Conservation (phyloP, 345 rosid genomes). For the Noccaea bulbosa region DNA sequence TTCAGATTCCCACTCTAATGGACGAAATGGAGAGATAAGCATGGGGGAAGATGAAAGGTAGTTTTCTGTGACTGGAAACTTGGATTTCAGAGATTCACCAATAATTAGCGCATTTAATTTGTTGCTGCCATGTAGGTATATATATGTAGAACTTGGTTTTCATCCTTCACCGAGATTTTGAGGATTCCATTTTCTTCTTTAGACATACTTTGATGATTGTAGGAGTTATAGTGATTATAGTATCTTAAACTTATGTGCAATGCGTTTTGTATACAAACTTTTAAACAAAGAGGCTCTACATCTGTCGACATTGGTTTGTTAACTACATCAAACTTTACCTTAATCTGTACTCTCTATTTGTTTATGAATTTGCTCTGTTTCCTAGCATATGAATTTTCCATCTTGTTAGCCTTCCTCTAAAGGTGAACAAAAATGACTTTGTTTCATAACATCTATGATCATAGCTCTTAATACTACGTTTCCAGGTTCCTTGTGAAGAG, state of each 20-base stretch:
- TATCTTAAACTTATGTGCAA: slow-evolving; percentile 13
- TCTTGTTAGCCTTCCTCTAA: neutral
- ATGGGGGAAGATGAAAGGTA: slow-evolving; percentile 73
- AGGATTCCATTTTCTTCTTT: slow-evolving; percentile 12
- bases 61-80: slow-evolving; percentile 32
- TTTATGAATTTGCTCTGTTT: slow-evolving; percentile 8
- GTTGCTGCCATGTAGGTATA: slow-evolving; percentile 22
- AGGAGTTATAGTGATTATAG: neutral
- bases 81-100: slow-evolving; percentile 10
- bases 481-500: slow-evolving; percentile 77
- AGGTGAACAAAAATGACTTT: neutral
- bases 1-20: slow-evolving; percentile 58
- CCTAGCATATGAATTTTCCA: neutral
- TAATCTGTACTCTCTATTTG: slow-evolving; percentile 1
- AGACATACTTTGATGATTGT: slow-evolving; percentile 13
- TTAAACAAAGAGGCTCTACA: slow-evolving; percentile 11
- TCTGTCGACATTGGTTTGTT: slow-evolving; percentile 13
- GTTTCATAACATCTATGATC: slow-evolving; percentile 16
- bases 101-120: neutral
- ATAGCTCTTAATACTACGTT: slow-evolving; percentile 28
- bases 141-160: slow-evolving; percentile 14
- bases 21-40: slow-evolving; percentile 64
- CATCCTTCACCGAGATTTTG: slow-evolving; percentile 13
- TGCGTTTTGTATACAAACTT: slow-evolving; percentile 18
- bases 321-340: slow-evolving; percentile 29